Evolutionary conservation across 768 basidiomycete genomes (phyloP).

Genomic region (Boletales sp.): DNA sequence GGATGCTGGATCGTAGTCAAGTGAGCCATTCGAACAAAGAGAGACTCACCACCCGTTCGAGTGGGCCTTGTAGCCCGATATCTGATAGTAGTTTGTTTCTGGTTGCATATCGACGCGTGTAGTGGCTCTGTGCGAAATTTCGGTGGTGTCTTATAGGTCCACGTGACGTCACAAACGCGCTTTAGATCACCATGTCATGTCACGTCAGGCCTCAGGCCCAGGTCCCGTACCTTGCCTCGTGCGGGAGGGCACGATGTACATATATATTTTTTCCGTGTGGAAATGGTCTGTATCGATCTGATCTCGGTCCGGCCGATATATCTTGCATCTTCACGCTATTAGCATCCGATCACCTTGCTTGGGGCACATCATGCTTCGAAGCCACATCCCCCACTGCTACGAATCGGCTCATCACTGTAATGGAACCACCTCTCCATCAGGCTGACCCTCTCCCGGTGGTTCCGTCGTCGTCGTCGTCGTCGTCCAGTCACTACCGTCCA

Average conservation of each 20-base stretch:
- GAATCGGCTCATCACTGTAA: not conserved
- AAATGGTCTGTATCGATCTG: too few species aligned
- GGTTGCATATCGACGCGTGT: conserved; percentile 4
- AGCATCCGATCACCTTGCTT: too few species aligned
- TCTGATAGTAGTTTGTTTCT: conserved; percentile 25
- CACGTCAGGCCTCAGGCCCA: too few species aligned
- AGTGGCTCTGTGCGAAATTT: too few species aligned
- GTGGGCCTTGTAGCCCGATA: conserved; percentile 26
- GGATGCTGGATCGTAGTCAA: not conserved
- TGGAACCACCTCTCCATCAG: conserved; percentile 7
- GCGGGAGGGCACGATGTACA: too few species aligned
- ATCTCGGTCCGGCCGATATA: too few species aligned
- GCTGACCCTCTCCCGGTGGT: not conserved
- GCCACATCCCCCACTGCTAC: too few species aligned
- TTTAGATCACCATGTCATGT: too few species aligned
- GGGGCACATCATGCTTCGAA: too few species aligned
- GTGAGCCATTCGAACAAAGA: not conserved
- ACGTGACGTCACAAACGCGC: not conserved
- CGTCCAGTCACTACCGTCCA: conserved; percentile 4
- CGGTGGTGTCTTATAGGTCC: not conserved
- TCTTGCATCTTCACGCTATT: too few species aligned
- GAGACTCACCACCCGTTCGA: conserved; percentile 24
- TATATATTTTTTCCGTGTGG: too few species aligned
- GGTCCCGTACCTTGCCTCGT: too few species aligned
- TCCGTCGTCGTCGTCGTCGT: not conserved